phyloP scores from a whole-genome alignment of 2,329 filamentous ascomycete species.

The Pseudopithomyces chartarum region DNA sequence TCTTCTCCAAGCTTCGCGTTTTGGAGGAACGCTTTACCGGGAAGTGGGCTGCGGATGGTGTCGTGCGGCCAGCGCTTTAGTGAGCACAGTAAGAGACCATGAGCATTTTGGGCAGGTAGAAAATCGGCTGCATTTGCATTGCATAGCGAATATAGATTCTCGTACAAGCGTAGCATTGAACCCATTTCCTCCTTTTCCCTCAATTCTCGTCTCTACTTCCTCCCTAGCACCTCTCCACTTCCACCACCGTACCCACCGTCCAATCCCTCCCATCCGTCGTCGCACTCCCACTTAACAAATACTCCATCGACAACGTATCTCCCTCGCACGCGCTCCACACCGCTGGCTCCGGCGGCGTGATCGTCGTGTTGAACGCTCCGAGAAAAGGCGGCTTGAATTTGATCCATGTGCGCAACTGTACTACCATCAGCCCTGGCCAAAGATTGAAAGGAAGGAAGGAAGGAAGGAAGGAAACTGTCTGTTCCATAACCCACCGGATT shows the following conservation, averaged over 20 bases:
- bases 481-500: too few species aligned
- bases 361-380: not conserved
- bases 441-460: too few species aligned
- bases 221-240: not conserved
- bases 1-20: conserved; percentile 54
- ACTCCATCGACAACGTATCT: not conserved
- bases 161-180: not conserved
- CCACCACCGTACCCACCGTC: not conserved
- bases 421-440: too few species aligned
- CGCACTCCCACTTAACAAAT: not conserved
- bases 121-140: not conserved
- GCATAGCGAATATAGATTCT: not conserved
- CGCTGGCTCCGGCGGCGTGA: not conserved
- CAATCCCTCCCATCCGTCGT: not conserved
- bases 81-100: not conserved
- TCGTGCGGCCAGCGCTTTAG: conserved; percentile 23
- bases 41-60: conserved; percentile 41
- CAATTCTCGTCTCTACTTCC: not conserved
- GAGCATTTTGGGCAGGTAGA: not conserved
- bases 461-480: too few species aligned
- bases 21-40: conserved; percentile 44
- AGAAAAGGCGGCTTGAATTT: too few species aligned
- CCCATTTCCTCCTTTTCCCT: not conserved
- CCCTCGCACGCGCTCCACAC: not conserved
- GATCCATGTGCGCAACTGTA: too few species aligned